Percentiles rank a stretch among this genome's conserved stretches.
These are phyloP conservation scores for Plasmodium relictum DNA, from an alignment of 169 alveolate genomes.

Conservation along the genomic window DNA sequence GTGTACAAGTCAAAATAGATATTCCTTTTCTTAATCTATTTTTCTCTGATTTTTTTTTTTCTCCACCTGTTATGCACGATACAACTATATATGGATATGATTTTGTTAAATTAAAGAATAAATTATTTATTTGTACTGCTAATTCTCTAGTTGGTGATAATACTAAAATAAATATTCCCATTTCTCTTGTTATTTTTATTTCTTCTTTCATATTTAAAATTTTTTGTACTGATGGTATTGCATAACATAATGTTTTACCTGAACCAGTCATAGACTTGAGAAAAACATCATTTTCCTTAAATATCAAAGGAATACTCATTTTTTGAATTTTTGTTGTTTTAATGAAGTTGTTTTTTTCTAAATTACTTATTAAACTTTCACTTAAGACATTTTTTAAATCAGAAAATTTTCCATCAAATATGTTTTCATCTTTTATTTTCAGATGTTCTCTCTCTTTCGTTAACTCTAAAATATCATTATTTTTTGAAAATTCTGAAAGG, in stretches of 20 bases:
- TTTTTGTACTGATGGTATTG: constrained; percentile 93
- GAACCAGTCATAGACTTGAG: constrained; percentile 97
- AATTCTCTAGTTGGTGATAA: constrained; percentile 93
- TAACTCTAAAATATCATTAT: neutral
- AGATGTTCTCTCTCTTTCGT: neutral
- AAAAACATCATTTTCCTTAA: constrained; percentile 93
- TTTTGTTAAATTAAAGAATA: constrained; percentile 76
- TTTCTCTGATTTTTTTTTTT: constrained; percentile 91
- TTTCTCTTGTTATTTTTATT: constrained; percentile 81
- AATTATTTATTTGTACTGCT: constrained; percentile 87
- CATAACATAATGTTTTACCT: constrained; percentile 97
- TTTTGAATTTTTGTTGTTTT: constrained; percentile 90
- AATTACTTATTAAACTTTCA: constrained; percentile 23
- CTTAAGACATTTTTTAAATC: constrained; percentile 45
- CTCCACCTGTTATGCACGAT: constrained; percentile 92
- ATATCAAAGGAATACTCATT: constrained; percentile 92
- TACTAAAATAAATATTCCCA: constrained; percentile 88
- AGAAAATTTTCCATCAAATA: constrained; percentile 71
- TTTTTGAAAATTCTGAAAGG: neutral
- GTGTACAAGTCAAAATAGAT: constrained; percentile 96
- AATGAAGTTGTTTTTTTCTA: constrained; percentile 83
- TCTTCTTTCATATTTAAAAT: constrained; percentile 64
- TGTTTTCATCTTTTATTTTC: neutral
- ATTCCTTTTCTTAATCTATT: constrained; percentile 94
- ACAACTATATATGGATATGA: constrained; percentile 85